These are phyloP conservation scores for Phytophthora parvispora DNA, from an alignment of 352 stramenopile species.

Conservation along the genomic window DNA sequence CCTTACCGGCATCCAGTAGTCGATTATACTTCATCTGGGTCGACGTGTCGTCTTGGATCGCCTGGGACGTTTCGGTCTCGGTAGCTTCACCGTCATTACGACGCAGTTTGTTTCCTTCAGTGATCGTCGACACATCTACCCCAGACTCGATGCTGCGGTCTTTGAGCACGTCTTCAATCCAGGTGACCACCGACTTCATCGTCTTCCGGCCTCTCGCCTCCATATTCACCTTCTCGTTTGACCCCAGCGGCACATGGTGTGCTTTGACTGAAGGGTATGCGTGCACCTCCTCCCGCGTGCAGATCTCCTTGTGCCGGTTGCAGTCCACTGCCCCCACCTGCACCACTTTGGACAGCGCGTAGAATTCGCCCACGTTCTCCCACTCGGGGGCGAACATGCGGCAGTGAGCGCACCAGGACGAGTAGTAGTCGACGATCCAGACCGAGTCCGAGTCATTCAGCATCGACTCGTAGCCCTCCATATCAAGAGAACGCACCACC, in stretches of 20 bases:
- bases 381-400: conserved; percentile 72
- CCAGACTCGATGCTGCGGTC: conserved; percentile 55
- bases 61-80: conserved; percentile 25
- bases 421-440: conserved; percentile 84
- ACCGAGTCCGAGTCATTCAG: conserved; percentile 53
- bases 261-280: conserved; percentile 70
- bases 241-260: conserved; percentile 63
- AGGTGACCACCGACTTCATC: conserved; percentile 58
- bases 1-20: conserved; percentile 63
- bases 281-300: conserved; percentile 59
- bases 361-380: conserved; percentile 73
- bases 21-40: conserved; percentile 67
- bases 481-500: conserved; percentile 51
- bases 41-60: conserved; percentile 25
- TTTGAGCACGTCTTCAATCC: conserved; percentile 58
- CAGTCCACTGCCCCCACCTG: conserved; percentile 77
- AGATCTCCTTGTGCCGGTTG: conserved; percentile 55
- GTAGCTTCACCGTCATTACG: conserved; percentile 48
- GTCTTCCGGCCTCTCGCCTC: conserved; percentile 37
- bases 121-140: conserved; percentile 35
- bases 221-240: conserved; percentile 29
- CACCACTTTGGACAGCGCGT: conserved; percentile 50
- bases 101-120: conserved; percentile 47
- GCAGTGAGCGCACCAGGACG: conserved; percentile 82
- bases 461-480: conserved; percentile 45